Evolutionary conservation across 2,329 filamentous ascomycete genomes (phyloP).

Genomic region (Arthroderma sp.): DNA sequence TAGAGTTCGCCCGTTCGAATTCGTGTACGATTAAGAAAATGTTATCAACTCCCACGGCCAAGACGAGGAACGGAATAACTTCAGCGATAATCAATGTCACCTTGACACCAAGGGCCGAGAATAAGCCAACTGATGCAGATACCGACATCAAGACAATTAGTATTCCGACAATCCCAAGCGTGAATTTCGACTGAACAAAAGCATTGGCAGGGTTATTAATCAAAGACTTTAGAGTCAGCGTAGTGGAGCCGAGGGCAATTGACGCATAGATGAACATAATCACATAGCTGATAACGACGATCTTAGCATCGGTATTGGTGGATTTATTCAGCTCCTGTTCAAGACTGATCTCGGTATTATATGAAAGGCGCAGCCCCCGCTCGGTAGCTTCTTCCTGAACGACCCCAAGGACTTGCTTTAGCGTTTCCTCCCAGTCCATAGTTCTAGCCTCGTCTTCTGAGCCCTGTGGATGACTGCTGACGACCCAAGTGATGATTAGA

Average conservation of each 20-base stretch:
- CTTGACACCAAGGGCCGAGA: conserved; percentile 82
- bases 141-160: conserved; percentile 96
- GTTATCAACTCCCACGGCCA: conserved; percentile 95
- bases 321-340: conserved; percentile 96
- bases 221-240: conserved; percentile 61
- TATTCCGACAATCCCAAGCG: conserved; percentile 86
- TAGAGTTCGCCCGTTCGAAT: conserved; percentile 87
- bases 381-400: conserved; percentile 66
- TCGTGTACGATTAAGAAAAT: conserved; percentile 98
- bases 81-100: conserved; percentile 96
- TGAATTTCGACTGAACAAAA: conserved; percentile 92
- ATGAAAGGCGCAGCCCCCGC: conserved; percentile 74
- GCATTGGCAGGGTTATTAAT: conserved; percentile 70
- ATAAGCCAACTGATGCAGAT: conserved; percentile 83
- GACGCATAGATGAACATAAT: conserved; percentile 99
- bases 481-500: conserved; percentile 85
- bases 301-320: conserved; percentile 95
- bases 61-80: conserved; percentile 91
- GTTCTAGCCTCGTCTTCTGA: conserved; percentile 56
- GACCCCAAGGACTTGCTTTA: conserved; percentile 61
- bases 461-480: conserved; percentile 70
- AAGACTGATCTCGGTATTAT: conserved; percentile 87
- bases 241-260: conserved; percentile 77
- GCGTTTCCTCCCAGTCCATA: conserved; percentile 76
- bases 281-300: conserved; percentile 89